Evolutionary conservation across 306 rosid species (phyloP), one percentile per base, ranked within the genome.

Genomic region (Prunus padus): DNA sequence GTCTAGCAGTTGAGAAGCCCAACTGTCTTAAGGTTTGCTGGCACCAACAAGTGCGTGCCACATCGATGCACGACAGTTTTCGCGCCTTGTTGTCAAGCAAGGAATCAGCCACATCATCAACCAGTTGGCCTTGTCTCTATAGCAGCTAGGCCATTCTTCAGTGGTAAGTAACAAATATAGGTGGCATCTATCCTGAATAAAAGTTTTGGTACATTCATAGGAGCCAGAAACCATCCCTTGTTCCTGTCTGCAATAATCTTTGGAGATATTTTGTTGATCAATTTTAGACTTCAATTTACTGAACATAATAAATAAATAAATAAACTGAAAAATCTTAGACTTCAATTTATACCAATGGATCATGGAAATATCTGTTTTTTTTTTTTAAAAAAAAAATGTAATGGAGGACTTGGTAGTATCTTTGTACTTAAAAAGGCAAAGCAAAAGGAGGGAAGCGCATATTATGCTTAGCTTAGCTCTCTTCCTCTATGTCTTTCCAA

Each of bases 331-430:
- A 8, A 55, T 3, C 15, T 55, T 55, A 11, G 28, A 9, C 28
- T 67, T 33, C 49, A 77, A 69, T 37, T 50, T 65, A 62, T 76
- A 68, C 69, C 69, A 50, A 40, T 65, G 74, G 64, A 72, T 25
- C 33, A 59, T 52, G 8, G 57, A 15, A 19, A 19, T 52, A 19
- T 18, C 8, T 52, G 18, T 9, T 19, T 2, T 5, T 6, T 5
- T 16, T 19, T 9, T 42, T n/a, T n/a, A n/a, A n/a, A n/a, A n/a
- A n/a, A n/a, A n/a, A n/a, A n/a, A n/a, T 47, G 52, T 52, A 19
- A 5, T 19, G 57, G 22, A 16, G 22, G 52, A 47, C 57, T 65
- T 73, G 65, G 71, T 61, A 46, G 71, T 61, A 46, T 44, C 74
- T 55, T 65, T 72, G 62, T 25, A 56, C 56, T 69, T 50, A 51